A percentile compares a stretch with the other conserved stretches of the same genome.
Evolutionary conservation across 129 eudicot genomes (phyloP).

Genomic region (Chrysanthemum seticuspe): DNA sequence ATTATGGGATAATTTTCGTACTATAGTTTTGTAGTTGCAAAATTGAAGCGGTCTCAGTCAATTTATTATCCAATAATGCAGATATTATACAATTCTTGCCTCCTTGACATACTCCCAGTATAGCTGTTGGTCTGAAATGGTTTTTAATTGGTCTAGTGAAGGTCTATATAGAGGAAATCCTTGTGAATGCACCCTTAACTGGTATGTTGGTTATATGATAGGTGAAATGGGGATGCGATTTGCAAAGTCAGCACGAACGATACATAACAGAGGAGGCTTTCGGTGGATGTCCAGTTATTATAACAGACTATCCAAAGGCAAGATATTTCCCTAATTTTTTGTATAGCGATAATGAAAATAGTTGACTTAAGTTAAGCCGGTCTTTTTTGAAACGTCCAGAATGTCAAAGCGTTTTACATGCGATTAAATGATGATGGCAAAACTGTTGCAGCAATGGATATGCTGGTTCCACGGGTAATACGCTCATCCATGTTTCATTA

Average conservation of each 20-base stretch:
- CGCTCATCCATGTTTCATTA: constrained; percentile 9
- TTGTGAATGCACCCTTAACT: constrained; percentile 1
- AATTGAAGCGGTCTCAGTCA: background rate
- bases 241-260: constrained; percentile 98
- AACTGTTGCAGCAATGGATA: constrained; percentile 98
- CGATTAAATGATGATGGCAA: constrained; percentile 91
- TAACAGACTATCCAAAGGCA: constrained; percentile 97
- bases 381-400: constrained; percentile 46
- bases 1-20: background rate
- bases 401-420: constrained; percentile 97
- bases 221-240: constrained; percentile 99
- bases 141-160: constrained; percentile 3
- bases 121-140: background rate
- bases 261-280: constrained; percentile 89
- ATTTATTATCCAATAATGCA: background rate
- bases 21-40: background rate
- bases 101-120: background rate
- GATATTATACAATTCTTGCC: too few species aligned
- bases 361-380: background rate
- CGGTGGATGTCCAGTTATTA: constrained; percentile 88
- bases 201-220: constrained; percentile 28
- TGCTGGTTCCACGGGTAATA: constrained; percentile 95
- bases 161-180: background rate
- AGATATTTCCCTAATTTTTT: constrained; percentile 14
- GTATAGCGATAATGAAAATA: background rate